A percentile compares a stretch with the other conserved stretches of the same genome.
These are phyloP conservation scores for Mayamaea pseudoterrestris DNA, from an alignment of 108 stramenopile genomes.

Conservation along the genomic window DNA sequence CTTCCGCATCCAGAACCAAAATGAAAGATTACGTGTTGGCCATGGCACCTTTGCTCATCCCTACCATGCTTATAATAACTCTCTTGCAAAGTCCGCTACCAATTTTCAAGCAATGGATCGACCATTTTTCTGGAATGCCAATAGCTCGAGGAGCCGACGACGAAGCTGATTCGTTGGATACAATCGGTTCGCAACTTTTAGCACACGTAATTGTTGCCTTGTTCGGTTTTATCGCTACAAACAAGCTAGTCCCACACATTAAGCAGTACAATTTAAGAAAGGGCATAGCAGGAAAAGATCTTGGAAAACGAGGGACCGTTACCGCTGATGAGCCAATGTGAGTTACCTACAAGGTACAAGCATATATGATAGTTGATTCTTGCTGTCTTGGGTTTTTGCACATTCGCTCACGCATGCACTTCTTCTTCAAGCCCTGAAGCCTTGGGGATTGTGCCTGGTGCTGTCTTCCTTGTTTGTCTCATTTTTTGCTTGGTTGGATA, in stretches of 20 bases:
- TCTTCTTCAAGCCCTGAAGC: slow-evolving; percentile 89
- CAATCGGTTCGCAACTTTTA: slow-evolving; percentile 35
- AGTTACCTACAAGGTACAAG: slow-evolving; percentile 13
- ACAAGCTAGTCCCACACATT: slow-evolving; percentile 35
- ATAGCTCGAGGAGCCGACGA: too few relatives aligned
- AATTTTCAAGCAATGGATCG: too few relatives aligned
- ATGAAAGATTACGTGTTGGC: too few relatives aligned
- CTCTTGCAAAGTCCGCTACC: too few relatives aligned
- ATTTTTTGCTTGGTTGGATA: slow-evolving; percentile 81
- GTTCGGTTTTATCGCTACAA: slow-evolving; percentile 25
- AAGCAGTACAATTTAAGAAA: slow-evolving; percentile 58
- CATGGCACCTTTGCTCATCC: too few relatives aligned
- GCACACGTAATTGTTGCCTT: slow-evolving; percentile 29
- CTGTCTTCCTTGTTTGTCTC: slow-evolving; percentile 82
- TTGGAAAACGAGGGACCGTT: slow-evolving; percentile 75
- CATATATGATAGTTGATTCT: neutral
- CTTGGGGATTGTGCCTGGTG: slow-evolving; percentile 87
- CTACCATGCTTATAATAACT: too few relatives aligned
- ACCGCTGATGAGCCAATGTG: slow-evolving; percentile 36
- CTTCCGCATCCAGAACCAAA: too few relatives aligned
- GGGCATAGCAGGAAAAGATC: slow-evolving; percentile 76
- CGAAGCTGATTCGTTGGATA: too few relatives aligned
- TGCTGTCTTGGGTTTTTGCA: neutral
- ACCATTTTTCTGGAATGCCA: too few relatives aligned
- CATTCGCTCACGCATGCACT: too few relatives aligned